Evolutionary conservation across 495 filamentous ascomycete genomes (phyloP), one percentile per base, ranked within the genome.

Genomic region (Trichoderma asperelloides): DNA sequence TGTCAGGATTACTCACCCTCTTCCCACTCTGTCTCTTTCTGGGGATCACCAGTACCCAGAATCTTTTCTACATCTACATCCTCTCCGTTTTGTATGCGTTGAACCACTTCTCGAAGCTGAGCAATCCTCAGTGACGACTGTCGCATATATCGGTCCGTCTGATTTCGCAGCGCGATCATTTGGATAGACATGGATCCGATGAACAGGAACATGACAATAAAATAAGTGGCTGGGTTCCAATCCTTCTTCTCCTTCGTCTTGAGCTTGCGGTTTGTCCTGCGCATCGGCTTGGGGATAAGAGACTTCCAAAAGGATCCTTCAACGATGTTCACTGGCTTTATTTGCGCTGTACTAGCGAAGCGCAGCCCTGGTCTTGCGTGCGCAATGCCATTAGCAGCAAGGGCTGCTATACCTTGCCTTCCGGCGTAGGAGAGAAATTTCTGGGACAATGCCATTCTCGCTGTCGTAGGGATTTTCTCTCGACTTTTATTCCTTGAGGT

Each of bases 141-240:
- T 62, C 93, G 86, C 69, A 79, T 85, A 69, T 90, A 94, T 2
- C 85, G 84, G 12, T 81, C 80, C 71, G 86, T 91, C 16, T 93
- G 87, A 66, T 89, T 90, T 75, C 86, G 89, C 69, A 98, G 74
- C 8, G 86, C 81, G 67, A 99, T 89, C 84, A 94, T 88, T 68
- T 97, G 89, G 70, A 99, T 96, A 15, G 93, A 88, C 77, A 97
- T 94, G 67, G 91, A 96, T 2, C 95, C 96, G 70, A 97, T 93
- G 68, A 97, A 83, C 49, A 97, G 81, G 71, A 91, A 93, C 65
- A 97, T 93, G 73, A 91, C 79, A 71, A 99, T 95, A 79, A 89
- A 97, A 72, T 92, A 93, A 0, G 91, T 97, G 16, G 91, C 91
- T 1, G 95, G 96, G 70, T 97, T 98, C 92, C 91, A 96, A 70